These are phyloP conservation scores for Bolboschoenus planiculmis DNA, from an alignment of 176 grass and related monocot genomes.

Conservation along the genomic window DNA sequence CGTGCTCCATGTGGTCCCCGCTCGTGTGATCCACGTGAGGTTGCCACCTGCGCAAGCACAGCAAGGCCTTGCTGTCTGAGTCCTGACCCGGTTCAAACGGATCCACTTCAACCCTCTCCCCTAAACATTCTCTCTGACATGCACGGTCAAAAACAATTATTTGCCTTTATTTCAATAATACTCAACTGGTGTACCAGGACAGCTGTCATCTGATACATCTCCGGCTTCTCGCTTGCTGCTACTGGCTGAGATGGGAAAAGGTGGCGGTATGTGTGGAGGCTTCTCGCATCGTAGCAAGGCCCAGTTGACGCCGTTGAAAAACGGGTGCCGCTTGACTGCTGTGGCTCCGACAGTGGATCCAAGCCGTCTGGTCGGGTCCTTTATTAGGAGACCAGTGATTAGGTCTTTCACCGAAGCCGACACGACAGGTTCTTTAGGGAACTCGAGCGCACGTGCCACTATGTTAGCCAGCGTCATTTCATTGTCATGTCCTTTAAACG, in stretches of 20 bases:
- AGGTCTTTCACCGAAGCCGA: slow-evolving; percentile 52
- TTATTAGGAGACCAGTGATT: slow-evolving; percentile 51
- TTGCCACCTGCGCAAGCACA: slow-evolving; percentile 1
- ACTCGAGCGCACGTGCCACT: slow-evolving; percentile 87
- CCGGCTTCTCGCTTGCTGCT: not conserved
- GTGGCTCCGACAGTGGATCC: slow-evolving; percentile 69
- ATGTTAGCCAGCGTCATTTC: slow-evolving; percentile 88
- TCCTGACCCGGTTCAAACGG: slow-evolving; percentile 6
- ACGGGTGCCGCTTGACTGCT: slow-evolving; percentile 68
- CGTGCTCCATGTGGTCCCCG: slow-evolving; percentile 7
- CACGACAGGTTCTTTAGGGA: slow-evolving; percentile 61
- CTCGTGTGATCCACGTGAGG: not conserved
- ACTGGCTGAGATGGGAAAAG: not conserved
- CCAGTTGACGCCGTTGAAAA: slow-evolving; percentile 85
- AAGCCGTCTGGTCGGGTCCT: slow-evolving; percentile 61
- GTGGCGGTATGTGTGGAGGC: slow-evolving; percentile 58
- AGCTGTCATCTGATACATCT: slow-evolving; percentile 30
- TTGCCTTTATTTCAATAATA: slow-evolving; percentile 32
- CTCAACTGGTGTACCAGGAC: slow-evolving; percentile 38
- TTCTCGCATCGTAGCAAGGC: slow-evolving; percentile 65
- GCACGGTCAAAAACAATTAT: not conserved
- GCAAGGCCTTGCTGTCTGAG: not conserved
- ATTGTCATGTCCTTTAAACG: slow-evolving; percentile 81
- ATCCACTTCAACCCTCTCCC: not conserved
- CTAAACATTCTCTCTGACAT: slow-evolving; percentile 7